Conservation (phyloP, 495 filamentous ascomycete species). For the Acidiella bohemica region DNA sequence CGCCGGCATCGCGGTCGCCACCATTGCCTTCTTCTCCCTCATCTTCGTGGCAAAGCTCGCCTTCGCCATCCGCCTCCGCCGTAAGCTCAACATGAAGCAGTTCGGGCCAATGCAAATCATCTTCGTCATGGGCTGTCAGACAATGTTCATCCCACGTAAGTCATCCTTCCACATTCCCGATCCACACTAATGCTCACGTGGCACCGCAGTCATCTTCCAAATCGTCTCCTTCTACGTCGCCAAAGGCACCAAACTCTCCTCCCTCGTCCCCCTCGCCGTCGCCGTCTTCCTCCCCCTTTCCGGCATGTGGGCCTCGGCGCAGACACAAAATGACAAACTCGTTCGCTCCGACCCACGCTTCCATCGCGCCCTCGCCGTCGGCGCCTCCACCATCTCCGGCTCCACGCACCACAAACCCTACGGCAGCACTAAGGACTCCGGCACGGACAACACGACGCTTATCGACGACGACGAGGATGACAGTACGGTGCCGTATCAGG, state of each 20-base stretch:
- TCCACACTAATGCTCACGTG: not conserved
- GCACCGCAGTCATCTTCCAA: slow-evolving; percentile 50
- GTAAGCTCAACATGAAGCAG: slow-evolving; percentile 41
- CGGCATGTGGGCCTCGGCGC: slow-evolving; percentile 56
- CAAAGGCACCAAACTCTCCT: slow-evolving; percentile 32
- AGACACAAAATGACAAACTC: slow-evolving; percentile 7
- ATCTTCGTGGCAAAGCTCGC: slow-evolving; percentile 62
- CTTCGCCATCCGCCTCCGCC: slow-evolving; percentile 44
- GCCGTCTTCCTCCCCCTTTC: slow-evolving; percentile 67
- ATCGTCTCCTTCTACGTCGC: slow-evolving; percentile 42
- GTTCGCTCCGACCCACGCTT: slow-evolving; percentile 3
- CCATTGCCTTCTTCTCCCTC: slow-evolving; percentile 61
- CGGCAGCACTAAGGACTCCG: slow-evolving; percentile 5
- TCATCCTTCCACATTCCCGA: slow-evolving; percentile 1
- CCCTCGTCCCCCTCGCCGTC: slow-evolving; percentile 50
- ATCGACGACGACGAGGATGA: slow-evolving; percentile 3
- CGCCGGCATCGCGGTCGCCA: slow-evolving; percentile 45
- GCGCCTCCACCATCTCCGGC: slow-evolving; percentile 3
- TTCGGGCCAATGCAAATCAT: slow-evolving; percentile 59
- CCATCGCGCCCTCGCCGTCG: slow-evolving; percentile 7
- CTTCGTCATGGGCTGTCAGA: slow-evolving; percentile 63
- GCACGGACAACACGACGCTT: slow-evolving; percentile 12
- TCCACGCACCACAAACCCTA: slow-evolving; percentile 4
- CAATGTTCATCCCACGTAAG: slow-evolving; percentile 67
- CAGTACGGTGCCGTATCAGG: not conserved